Conservation (phyloP, 495 filamentous ascomycete genomes). For the Rusavskia elegans region DNA sequence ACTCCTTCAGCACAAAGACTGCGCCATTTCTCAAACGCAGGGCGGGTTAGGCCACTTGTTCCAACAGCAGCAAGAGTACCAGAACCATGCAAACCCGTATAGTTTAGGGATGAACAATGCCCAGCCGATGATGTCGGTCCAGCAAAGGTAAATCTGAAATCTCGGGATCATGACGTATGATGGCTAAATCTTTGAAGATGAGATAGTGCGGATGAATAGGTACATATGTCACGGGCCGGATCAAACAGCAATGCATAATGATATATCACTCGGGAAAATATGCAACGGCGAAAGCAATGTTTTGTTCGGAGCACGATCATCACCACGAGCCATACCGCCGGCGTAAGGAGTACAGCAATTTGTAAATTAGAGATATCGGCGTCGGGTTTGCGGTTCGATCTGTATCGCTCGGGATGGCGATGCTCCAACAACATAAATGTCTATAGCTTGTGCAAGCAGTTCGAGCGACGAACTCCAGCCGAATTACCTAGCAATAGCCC, state of each 20-base stretch:
- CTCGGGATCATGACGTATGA: not conserved
- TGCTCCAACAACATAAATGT: too few relatives aligned
- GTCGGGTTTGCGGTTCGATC: too few relatives aligned
- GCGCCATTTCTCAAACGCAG: conserved; percentile 79
- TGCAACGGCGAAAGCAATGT: not conserved
- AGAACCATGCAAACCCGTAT: conserved; percentile 49
- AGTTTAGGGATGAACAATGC: conserved; percentile 43
- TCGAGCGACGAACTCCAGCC: too few relatives aligned
- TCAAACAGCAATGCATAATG: not conserved
- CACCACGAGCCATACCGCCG: not conserved
- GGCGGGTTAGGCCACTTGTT: conserved; percentile 36
- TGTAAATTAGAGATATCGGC: too few relatives aligned
- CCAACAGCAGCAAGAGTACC: conserved; percentile 30
- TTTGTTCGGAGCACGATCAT: not conserved
- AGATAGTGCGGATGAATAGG: not conserved
- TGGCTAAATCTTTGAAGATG: not conserved
- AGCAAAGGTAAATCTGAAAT: conserved; percentile 31
- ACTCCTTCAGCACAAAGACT: conserved; percentile 90
- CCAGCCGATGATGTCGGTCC: conserved; percentile 39
- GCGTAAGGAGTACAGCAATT: too few relatives aligned
- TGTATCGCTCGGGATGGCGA: too few relatives aligned
- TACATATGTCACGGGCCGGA: not conserved
- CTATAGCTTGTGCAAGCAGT: too few relatives aligned
- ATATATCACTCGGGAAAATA: not conserved
- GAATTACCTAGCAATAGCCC: too few relatives aligned